A percentile compares a stretch with the other conserved stretches of the same genome.
Evolutionary conservation across 2,329 filamentous ascomycete species (phyloP).

Genomic region (Tolypocladium guangdongense): DNA sequence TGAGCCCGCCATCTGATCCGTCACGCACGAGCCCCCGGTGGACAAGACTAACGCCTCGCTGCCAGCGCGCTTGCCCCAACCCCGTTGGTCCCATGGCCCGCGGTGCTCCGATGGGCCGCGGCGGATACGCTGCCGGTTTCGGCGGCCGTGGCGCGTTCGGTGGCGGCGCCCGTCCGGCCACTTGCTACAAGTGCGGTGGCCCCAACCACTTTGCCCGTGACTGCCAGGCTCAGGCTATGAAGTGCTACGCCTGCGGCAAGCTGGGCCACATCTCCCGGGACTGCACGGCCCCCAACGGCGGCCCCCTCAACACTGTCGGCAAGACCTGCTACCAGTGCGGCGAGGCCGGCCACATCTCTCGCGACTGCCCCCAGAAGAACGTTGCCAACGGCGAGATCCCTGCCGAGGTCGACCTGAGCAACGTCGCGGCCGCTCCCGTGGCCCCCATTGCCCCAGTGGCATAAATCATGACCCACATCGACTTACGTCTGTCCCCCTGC

Average conservation of each 20-base stretch:
- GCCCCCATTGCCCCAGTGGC: slow-evolving; percentile 32
- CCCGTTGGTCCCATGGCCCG: slow-evolving; percentile 55
- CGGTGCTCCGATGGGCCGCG: slow-evolving; percentile 58
- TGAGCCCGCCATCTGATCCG: too few species aligned
- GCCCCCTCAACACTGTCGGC: slow-evolving; percentile 86
- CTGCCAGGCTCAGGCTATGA: slow-evolving; percentile 97
- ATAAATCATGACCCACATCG: slow-evolving; percentile 10
- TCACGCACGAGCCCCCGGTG: background rate
- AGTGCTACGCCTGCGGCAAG: slow-evolving; percentile 96
- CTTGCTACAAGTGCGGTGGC: slow-evolving; percentile 67
- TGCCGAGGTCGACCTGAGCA: slow-evolving; percentile 31
- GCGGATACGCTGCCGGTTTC: slow-evolving; percentile 51
- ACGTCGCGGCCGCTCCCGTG: slow-evolving; percentile 32
- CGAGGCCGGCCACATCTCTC: slow-evolving; percentile 89
- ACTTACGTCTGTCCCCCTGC: slow-evolving; percentile 5
- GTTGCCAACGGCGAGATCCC: slow-evolving; percentile 35
- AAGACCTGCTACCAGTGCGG: slow-evolving; percentile 99
- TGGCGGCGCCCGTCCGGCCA: slow-evolving; percentile 56
- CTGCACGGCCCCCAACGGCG: slow-evolving; percentile 93
- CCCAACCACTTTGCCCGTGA: slow-evolving; percentile 98
- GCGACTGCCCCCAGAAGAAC: slow-evolving; percentile 76
- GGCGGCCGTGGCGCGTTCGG: slow-evolving; percentile 64
- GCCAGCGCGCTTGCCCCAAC: slow-evolving; percentile 70
- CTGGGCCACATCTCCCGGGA: slow-evolving; percentile 87
- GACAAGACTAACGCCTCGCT: background rate